Conservation (phyloP, 192 early-diverging fungal species). For the Coemansia aciculifera region DNA sequence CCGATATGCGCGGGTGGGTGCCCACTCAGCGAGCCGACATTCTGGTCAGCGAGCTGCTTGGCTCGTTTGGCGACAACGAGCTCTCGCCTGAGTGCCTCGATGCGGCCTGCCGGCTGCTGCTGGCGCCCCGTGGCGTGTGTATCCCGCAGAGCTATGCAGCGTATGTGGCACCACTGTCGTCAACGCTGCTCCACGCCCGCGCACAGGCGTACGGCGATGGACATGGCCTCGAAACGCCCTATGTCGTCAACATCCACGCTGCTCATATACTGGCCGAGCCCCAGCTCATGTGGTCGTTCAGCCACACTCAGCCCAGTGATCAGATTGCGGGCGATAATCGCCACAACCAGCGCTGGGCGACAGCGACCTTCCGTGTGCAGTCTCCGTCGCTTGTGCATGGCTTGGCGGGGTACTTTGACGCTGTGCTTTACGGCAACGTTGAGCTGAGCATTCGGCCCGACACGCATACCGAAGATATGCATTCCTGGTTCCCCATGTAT, state of each 20-base stretch:
- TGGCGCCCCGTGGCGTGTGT: slow-evolving; percentile 74
- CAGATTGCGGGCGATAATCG: background rate
- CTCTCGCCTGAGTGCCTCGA: slow-evolving; percentile 98
- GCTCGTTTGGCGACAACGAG: slow-evolving; percentile 99
- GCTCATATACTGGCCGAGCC: slow-evolving; percentile 68
- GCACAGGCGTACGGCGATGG: slow-evolving; percentile 66
- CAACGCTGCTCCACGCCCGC: slow-evolving; percentile 76
- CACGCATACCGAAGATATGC: slow-evolving; percentile 91
- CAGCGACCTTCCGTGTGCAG: slow-evolving; percentile 58
- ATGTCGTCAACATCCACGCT: slow-evolving; percentile 94
- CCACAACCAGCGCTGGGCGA: slow-evolving; percentile 72
- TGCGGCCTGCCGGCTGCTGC: slow-evolving; percentile 74
- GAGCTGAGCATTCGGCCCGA: slow-evolving; percentile 76
- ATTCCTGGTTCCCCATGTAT: slow-evolving; percentile 85
- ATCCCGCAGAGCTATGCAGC: slow-evolving; percentile 87
- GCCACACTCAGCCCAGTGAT: slow-evolving; percentile 60
- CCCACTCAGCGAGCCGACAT: slow-evolving; percentile 81
- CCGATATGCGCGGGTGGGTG: slow-evolving; percentile 88
- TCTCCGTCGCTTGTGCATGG: slow-evolving; percentile 80
- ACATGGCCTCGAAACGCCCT: slow-evolving; percentile 84
- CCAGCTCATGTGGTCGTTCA: slow-evolving; percentile 77
- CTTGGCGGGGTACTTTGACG: slow-evolving; percentile 95
- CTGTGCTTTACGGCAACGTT: slow-evolving; percentile 83
- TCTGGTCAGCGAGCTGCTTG: slow-evolving; percentile 92
- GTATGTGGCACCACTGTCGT: slow-evolving; percentile 85